Conservation (phyloP, 164 flowering plant species). For the Cinnamomum micranthum region DNA sequence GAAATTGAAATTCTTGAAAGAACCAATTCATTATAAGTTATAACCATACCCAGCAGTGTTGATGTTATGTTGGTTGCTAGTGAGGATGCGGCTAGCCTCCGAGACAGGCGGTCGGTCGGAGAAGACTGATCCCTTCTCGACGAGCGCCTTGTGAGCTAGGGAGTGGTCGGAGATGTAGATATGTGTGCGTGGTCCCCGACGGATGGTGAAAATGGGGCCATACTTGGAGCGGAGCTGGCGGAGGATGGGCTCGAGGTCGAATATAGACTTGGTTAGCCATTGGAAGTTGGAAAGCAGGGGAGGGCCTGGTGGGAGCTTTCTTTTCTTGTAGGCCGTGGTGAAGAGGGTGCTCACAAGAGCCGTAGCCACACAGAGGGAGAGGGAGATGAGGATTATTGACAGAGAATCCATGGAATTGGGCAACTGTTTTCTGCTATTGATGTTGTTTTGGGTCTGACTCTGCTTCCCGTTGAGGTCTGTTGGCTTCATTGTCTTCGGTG, state of each 20-base stretch:
- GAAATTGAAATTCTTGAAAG: too few relatives aligned
- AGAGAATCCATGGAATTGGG: not conserved
- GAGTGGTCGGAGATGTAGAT: slow-evolving; percentile 32
- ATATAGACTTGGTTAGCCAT: slow-evolving; percentile 19
- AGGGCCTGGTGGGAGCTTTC: slow-evolving; percentile 22
- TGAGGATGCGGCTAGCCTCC: slow-evolving; percentile 1
- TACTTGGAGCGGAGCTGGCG: slow-evolving; percentile 21
- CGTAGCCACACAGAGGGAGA: not conserved
- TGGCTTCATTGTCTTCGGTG: too few relatives aligned
- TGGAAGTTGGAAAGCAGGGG: slow-evolving; percentile 29
- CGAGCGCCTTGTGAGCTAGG: slow-evolving; percentile 40
- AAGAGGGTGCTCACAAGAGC: not conserved
- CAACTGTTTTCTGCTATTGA: too few relatives aligned
- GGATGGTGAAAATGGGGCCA: slow-evolving; percentile 46
- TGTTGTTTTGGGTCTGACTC: too few relatives aligned
- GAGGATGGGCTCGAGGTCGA: slow-evolving; percentile 20
- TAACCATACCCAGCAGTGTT: slow-evolving; percentile 30
- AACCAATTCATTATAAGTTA: too few relatives aligned
- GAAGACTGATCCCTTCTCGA: slow-evolving; percentile 37
- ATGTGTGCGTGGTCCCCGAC: slow-evolving; percentile 19
- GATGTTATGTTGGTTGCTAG: slow-evolving; percentile 24
- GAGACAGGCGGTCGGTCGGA: slow-evolving; percentile 32
- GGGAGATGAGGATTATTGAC: not conserved
- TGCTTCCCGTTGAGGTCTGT: not conserved
- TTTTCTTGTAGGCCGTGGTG: not conserved